phyloP scores from a whole-genome alignment of 2,329 filamentous ascomycete genomes.

The Claviceps fusiformis region DNA sequence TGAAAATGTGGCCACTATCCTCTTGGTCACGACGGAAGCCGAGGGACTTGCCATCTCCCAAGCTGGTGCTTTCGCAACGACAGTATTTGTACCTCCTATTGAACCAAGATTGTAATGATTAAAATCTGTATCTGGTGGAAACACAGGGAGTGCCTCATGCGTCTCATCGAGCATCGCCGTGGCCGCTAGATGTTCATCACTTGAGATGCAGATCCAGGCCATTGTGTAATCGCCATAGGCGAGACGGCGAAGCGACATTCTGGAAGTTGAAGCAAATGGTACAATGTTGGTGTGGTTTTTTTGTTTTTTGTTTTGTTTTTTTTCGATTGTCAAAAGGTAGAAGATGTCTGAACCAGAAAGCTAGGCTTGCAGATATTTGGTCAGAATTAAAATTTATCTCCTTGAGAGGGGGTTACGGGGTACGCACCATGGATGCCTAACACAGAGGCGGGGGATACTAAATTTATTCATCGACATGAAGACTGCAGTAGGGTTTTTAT shows the following conservation, averaged over 20 bases:
- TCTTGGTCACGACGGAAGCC: conserved; percentile 12
- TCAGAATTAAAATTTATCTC: too few species aligned
- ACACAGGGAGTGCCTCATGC: conserved; percentile 12
- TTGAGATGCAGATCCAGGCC: conserved; percentile 30
- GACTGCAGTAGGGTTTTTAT: too few species aligned
- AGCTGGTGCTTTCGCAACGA: conserved; percentile 6
- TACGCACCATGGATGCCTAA: too few species aligned
- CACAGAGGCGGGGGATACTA: too few species aligned
- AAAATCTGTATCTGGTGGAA: conserved; percentile 1
- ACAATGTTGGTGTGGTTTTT: too few species aligned
- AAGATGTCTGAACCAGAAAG: too few species aligned
- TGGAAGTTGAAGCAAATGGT: too few species aligned
- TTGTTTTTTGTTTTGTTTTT: too few species aligned
- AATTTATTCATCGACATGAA: too few species aligned
- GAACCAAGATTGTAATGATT: conserved; percentile 7
- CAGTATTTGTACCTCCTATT: conserved; percentile 8
- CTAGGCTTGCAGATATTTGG: too few species aligned
- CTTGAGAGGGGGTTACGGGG: too few species aligned
- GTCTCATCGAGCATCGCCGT: conserved; percentile 24
- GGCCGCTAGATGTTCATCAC: conserved; percentile 23
- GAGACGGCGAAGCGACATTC: neutral
- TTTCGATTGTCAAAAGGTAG: too few species aligned
- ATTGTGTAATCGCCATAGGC: conserved; percentile 18
- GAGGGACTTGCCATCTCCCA: conserved; percentile 5
- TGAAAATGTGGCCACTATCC: conserved; percentile 17